Evolutionary conservation across 2,329 filamentous ascomycete species (phyloP), one percentile per base, ranked within the genome.

Genomic region (Ophiocordyceps camponoti-saundersi): DNA sequence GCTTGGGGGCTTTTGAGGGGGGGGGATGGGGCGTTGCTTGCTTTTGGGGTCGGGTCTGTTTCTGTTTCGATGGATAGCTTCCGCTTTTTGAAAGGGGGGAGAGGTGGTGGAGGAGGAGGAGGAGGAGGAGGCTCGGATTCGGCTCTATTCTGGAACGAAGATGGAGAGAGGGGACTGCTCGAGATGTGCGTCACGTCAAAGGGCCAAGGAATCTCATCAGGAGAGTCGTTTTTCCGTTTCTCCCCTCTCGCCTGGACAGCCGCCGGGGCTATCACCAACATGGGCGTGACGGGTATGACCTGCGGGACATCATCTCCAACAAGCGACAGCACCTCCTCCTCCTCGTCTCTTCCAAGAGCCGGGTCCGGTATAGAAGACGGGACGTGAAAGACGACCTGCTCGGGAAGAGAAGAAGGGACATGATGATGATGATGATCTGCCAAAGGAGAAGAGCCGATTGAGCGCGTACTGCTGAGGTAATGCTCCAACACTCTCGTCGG

Each of bases 401-500:
- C 7, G 8, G 15, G n/a, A 10, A 4, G 32, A 3, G 41, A 44
- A 20, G 23, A 11, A 12, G 20, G 43, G 6, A 30, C n/a, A 36
- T 5, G 10, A 12, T 32, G 21, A 49, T 18, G 50, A 50, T n/a
- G 55, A 52, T 16, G 44, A 45, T 26, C 23, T 26, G 23, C 23
- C 21, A 57, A 53, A 0, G 57, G 52, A 21, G 60, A 52, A 45
- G 45, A 16, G 51, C 59, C 36, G 59, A 59, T 22, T 57, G 58
- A 50, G 5, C 43, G 30, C 2, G 45, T 10, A 53, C 20, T 52
- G 45, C 68, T 66, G 3, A 75, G 60, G 48, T 70, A 73, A 22
- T 67, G 64, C 49, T 73, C 67, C 12, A 78, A 53, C 1, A 75
- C 59, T 39, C 70, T 64, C 1, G 69, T 71, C 0, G 75, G 75